Evolutionary conservation across 2,329 filamentous ascomycete genomes (phyloP).

Genomic region (Aspergillus sp.): DNA sequence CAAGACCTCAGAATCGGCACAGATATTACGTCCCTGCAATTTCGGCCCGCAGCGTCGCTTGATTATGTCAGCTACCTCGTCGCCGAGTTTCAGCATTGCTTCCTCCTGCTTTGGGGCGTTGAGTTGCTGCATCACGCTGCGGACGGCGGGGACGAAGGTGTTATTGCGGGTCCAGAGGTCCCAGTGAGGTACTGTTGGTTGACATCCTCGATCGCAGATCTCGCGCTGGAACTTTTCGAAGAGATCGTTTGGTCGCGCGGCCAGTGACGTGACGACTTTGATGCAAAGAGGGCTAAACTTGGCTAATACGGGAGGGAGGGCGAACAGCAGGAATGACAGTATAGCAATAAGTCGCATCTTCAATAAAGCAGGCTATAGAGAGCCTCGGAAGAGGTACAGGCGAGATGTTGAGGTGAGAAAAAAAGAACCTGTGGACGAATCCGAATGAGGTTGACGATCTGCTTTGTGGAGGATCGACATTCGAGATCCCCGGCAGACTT

Average conservation of each 20-base stretch:
- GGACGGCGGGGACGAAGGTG: constrained; percentile 42
- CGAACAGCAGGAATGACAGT: constrained; percentile 24
- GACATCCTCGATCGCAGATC: constrained; percentile 39
- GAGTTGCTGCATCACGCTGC: constrained; percentile 35
- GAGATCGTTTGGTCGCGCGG: constrained; percentile 35
- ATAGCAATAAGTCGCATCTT: constrained; percentile 28
- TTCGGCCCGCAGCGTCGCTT: constrained; percentile 36
- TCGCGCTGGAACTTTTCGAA: constrained; percentile 41
- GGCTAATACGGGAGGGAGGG: constrained; percentile 26
- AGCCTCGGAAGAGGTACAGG: neutral
- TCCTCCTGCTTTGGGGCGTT: constrained; percentile 36
- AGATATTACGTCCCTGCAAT: constrained; percentile 38
- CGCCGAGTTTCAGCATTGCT: constrained; percentile 37
- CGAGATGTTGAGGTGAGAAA: neutral
- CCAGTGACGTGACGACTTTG: constrained; percentile 77
- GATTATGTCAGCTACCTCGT: constrained; percentile 41
- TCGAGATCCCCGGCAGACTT: neutral
- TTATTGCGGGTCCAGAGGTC: constrained; percentile 44
- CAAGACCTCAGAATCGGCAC: constrained; percentile 36
- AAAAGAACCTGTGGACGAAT: neutral
- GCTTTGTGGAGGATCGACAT: constrained; percentile 12
- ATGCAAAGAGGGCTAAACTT: constrained; percentile 69
- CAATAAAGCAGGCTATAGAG: neutral
- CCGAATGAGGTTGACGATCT: neutral
- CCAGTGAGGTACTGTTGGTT: constrained; percentile 41